Conservation (phyloP, 257 asterid species). For the Lantana camara region DNA sequence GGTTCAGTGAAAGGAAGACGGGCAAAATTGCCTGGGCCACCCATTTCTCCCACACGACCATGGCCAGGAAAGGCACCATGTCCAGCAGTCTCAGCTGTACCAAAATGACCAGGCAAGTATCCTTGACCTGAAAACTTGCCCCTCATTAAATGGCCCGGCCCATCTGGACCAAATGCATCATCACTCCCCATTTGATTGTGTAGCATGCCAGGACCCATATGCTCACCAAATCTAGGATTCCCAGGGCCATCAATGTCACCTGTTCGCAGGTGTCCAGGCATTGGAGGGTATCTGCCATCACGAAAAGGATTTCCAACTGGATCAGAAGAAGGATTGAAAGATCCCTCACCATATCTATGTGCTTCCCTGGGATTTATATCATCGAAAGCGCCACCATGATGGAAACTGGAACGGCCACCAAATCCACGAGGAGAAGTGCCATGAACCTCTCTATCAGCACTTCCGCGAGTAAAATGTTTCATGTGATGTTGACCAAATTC, state of each 20-base stretch:
- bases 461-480: constrained; percentile 45
- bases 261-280: constrained; percentile 56
- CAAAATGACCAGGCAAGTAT: constrained; percentile 46
- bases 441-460: constrained; percentile 51
- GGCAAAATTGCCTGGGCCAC: constrained; percentile 49
- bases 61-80: constrained; percentile 59
- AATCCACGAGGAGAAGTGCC: constrained; percentile 58
- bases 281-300: constrained; percentile 53
- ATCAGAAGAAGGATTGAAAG: constrained; percentile 51
- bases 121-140: constrained; percentile 55
- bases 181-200: constrained; percentile 46
- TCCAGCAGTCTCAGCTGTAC: constrained; percentile 48
- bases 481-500: constrained; percentile 49
- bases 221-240: constrained; percentile 59
- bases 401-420: constrained; percentile 45
- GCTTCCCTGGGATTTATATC: constrained; percentile 58
- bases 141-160: constrained; percentile 47
- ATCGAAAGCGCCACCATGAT: constrained; percentile 43
- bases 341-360: constrained; percentile 62
- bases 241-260: constrained; percentile 54
- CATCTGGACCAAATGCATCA: constrained; percentile 54
- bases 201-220: constrained; percentile 43
- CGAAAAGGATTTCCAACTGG: constrained; percentile 52
- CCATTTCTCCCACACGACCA: constrained; percentile 43
- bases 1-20: constrained; percentile 51